Evolutionary conservation across 176 grass and related monocot genomes (phyloP).

Genomic region (Saccharum officinarum): DNA sequence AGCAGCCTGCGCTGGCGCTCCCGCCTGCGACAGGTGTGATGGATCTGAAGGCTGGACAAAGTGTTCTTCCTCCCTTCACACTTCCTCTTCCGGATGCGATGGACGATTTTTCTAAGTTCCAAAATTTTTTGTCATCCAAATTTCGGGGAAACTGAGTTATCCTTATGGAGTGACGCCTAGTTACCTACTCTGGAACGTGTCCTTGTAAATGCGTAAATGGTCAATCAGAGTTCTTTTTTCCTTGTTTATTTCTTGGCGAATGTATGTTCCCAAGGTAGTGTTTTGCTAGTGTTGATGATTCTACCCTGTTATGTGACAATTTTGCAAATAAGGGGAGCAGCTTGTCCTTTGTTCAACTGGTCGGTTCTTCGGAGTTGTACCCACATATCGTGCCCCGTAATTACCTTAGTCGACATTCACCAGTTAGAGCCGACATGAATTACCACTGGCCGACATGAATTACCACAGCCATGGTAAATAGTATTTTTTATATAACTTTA

Average conservation of each 20-base stretch:
- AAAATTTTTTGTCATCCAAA: conserved; percentile 49
- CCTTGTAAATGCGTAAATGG: conserved; percentile 39
- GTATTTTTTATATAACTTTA: too few relatives aligned
- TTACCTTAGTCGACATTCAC: not conserved
- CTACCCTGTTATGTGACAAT: conserved; percentile 17
- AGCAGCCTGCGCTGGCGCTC: conserved; percentile 59
- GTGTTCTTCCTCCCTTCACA: conserved; percentile 68
- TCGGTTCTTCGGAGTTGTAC: not conserved
- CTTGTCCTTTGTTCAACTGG: not conserved
- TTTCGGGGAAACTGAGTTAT: conserved; percentile 39
- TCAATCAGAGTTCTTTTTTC: conserved; percentile 13
- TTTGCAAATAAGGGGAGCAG: conserved; percentile 27
- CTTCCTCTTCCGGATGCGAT: conserved; percentile 41
- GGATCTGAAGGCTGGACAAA: conserved; percentile 4
- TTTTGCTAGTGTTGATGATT: not conserved
- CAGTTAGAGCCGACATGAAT: too few relatives aligned
- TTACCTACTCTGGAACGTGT: not conserved
- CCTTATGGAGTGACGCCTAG: not conserved
- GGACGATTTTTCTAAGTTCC: conserved; percentile 55
- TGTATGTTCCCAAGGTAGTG: conserved; percentile 2
- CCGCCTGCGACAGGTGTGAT: not conserved
- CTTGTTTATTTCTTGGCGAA: not conserved
- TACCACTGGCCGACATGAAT: not conserved
- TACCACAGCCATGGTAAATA: not conserved
- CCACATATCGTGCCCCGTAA: not conserved